Percentiles rank a stretch among this genome's conserved stretches.
Conservation (phyloP, 257 asterid genomes). For the Striga asiatica region DNA sequence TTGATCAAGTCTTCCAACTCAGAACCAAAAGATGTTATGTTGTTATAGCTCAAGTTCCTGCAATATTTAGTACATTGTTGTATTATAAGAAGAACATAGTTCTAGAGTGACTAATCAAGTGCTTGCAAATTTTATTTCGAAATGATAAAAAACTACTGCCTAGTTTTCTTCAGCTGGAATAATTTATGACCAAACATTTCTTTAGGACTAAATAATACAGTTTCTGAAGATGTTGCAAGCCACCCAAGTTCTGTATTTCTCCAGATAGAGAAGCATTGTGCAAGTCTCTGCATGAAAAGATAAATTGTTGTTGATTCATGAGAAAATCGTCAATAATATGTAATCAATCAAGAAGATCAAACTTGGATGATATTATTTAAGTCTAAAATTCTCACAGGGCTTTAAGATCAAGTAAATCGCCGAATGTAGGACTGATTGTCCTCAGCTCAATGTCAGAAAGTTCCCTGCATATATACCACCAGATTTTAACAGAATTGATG, state of each 20-base stretch:
- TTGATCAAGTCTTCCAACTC: conserved; percentile 78
- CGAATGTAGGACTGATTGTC: conserved; percentile 72
- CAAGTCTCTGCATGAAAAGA: conserved; percentile 60
- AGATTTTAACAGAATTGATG: neutral
- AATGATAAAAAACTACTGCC: too few species aligned
- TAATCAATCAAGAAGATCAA: conserved; percentile 1
- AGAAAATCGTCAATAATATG: neutral
- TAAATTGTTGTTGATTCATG: neutral
- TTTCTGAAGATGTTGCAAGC: conserved; percentile 74
- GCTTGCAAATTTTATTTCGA: neutral
- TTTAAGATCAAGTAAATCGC: conserved; percentile 75
- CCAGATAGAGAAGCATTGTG: conserved; percentile 80
- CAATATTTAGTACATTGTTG: conserved; percentile 10
- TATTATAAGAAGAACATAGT: too few species aligned
- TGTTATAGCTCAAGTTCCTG: conserved; percentile 94
- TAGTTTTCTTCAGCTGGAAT: too few species aligned
- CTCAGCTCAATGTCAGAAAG: conserved; percentile 66
- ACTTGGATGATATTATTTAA: neutral
- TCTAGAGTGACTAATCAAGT: neutral
- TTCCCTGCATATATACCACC: conserved; percentile 50
- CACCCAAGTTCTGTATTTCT: conserved; percentile 77
- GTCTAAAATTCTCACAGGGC: conserved; percentile 42
- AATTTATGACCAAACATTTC: too few species aligned
- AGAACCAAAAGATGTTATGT: conserved; percentile 68
- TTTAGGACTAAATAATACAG: conserved; percentile 33